These are phyloP conservation scores for Paramecium sexaurelia DNA, from an alignment of 73 alveolate species.

Conservation along the genomic window DNA sequence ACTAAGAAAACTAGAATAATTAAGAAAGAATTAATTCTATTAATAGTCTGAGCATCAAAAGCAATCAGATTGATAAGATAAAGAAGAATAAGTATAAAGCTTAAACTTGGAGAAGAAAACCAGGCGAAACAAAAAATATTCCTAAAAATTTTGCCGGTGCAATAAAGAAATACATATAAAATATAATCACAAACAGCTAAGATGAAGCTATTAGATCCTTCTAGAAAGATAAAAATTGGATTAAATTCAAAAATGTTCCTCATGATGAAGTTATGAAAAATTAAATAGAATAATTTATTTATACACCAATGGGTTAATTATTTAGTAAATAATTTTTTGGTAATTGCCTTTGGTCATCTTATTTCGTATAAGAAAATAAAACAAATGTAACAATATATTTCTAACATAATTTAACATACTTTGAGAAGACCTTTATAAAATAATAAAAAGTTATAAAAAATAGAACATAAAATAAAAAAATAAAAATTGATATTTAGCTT, in stretches of 20 bases:
- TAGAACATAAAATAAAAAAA: no score
- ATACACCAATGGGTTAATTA: background rate
- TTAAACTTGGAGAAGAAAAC: background rate
- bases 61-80: background rate
- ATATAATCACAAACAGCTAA: background rate
- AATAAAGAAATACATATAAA: background rate
- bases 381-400: background rate
- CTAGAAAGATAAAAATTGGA: background rate
- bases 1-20: background rate
- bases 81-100: background rate
- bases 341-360: background rate
- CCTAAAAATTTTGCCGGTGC: background rate
- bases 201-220: background rate
- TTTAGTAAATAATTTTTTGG: background rate
- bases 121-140: background rate
- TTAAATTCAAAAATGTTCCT: background rate
- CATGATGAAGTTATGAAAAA: background rate
- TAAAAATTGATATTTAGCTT: no score
- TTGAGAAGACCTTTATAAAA: background rate
- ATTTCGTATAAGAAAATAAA: background rate
- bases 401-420: background rate
- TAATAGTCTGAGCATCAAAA: background rate
- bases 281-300: background rate
- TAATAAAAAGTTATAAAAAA: background rate
- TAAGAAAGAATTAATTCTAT: background rate